Evolutionary conservation across 805 yeast genomes (phyloP).

Genomic region (Nakazawaea laoshanensis): DNA sequence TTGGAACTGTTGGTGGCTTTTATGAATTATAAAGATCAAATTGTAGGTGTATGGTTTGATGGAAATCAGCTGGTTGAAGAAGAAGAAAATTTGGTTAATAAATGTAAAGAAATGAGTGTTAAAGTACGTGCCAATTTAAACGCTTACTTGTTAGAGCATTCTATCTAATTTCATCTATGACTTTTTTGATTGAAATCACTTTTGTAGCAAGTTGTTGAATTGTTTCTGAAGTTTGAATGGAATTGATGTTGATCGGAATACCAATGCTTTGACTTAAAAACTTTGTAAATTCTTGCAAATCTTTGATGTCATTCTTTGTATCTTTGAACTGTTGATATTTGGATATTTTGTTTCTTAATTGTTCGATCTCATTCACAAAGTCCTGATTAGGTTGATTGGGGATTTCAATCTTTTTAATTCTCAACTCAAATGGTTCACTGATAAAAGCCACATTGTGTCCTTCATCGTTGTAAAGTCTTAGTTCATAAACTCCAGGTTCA

Average conservation of each 20-base stretch:
- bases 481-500: slow-evolving; percentile 67
- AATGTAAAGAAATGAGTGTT: slow-evolving; percentile 33
- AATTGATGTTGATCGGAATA: slow-evolving; percentile 29
- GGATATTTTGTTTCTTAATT: slow-evolving; percentile 3
- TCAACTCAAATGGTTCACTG: slow-evolving; percentile 60
- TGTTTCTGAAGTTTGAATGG: slow-evolving; percentile 31
- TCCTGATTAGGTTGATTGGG: slow-evolving; percentile 22
- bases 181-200: slow-evolving; percentile 18
- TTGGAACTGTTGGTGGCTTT: slow-evolving; percentile 39
- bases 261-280: slow-evolving; percentile 18
- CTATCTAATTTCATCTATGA: slow-evolving; percentile 12
- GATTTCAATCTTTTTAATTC: slow-evolving; percentile 28
- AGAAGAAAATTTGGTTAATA: slow-evolving; percentile 20
- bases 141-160: slow-evolving; percentile 25
- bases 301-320: slow-evolving; percentile 14
- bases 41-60: slow-evolving; percentile 54
- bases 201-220: slow-evolving; percentile 17
- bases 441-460: slow-evolving; percentile 63
- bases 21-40: slow-evolving; percentile 46
- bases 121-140: slow-evolving; percentile 37
- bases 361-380: slow-evolving; percentile 25
- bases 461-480: slow-evolving; percentile 60
- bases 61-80: slow-evolving; percentile 19
- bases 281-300: slow-evolving; percentile 11
- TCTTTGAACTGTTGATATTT: slow-evolving; percentile 4